Evolutionary conservation across 768 basidiomycete species (phyloP), one percentile per base, ranked within the genome.

Genomic region (Leccinum boreale): DNA sequence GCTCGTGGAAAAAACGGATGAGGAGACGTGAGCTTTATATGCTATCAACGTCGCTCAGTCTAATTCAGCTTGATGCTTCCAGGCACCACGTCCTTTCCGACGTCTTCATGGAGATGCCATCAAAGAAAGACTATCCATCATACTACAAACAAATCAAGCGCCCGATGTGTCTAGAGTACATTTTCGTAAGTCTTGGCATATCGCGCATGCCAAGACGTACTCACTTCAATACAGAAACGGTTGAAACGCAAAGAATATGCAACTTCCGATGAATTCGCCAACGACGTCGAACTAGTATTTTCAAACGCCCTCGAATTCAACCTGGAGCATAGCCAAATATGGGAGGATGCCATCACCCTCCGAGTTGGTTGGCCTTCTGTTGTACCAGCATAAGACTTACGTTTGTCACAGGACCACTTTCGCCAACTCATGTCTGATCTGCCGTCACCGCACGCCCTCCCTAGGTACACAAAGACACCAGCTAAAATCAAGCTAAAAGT

Each of bases 291-390:
- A 65, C 81, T 94, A 44, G 89, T 98, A 24, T 96, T 94, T 73
- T 82, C 85, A 7, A 98, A 98, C 69, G 95, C 94, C 10, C 78
- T 92, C 70, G 74, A 81, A 57, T 98, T 94, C 75, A 98, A 98
- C 64, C 85, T 84, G 66, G 94, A 96, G 28, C 85, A 89, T 66
- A 91, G 88, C 26, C 80, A 74, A 55, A 90, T 94, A 28, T 93
- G 89, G 86, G 85, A 90, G 63, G 90, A 92, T 64, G 90, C 92
- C 19, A 68, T 79, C 19, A 71, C 76, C 3, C 80, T 94, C 24
- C 78, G 85, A 65, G 91, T 90, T 70, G 35, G 80, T 74, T 48
- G 28, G 50, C 5, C 49, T 44, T 55, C 39, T 36, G 19, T 52
- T 50, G 21, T 28, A 26, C 56, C 49, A 57, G 39, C 54, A 14